Conservation (phyloP, 192 early-diverging fungal species). For the Backusella tuberculispora region DNA sequence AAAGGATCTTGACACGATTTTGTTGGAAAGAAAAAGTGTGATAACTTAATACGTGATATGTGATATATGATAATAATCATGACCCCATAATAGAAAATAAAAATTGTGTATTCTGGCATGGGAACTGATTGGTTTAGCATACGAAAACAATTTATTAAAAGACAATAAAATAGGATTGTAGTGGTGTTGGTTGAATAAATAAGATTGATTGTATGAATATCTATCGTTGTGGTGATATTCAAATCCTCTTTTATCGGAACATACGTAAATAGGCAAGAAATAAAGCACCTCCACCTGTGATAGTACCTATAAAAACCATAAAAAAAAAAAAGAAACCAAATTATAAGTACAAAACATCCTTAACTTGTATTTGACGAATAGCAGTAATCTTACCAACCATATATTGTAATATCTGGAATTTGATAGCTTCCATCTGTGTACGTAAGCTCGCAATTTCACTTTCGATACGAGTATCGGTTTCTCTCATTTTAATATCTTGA, state of each 20-base stretch:
- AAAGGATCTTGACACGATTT: slow-evolving; percentile 15
- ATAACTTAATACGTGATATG: too few species aligned
- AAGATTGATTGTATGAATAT: too few species aligned
- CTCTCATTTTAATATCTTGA: slow-evolving; percentile 84
- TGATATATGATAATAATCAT: slow-evolving; percentile 10
- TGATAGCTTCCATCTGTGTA: slow-evolving; percentile 90
- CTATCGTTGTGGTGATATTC: too few species aligned
- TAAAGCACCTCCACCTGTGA: slow-evolving; percentile 80
- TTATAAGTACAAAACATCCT: background rate
- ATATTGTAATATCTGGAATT: slow-evolving; percentile 81
- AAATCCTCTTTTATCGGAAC: slow-evolving; percentile 35
- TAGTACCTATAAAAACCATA: slow-evolving; percentile 51
- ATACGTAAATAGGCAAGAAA: slow-evolving; percentile 69
- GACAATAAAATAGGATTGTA: too few species aligned
- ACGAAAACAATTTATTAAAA: too few species aligned
- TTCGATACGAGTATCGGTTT: slow-evolving; percentile 88
- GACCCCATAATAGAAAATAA: background rate
- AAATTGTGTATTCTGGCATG: too few species aligned
- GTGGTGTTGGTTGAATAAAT: too few species aligned
- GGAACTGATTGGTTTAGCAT: too few species aligned
- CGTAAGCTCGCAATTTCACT: slow-evolving; percentile 81
- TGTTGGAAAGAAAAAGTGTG: slow-evolving; percentile 18
- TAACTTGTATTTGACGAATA: slow-evolving; percentile 16
- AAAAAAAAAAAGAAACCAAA: background rate
- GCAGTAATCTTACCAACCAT: slow-evolving; percentile 72